phyloP scores from a whole-genome alignment of 1,284 basidiomycete species.

The Leccinum pseudoinsigne region DNA sequence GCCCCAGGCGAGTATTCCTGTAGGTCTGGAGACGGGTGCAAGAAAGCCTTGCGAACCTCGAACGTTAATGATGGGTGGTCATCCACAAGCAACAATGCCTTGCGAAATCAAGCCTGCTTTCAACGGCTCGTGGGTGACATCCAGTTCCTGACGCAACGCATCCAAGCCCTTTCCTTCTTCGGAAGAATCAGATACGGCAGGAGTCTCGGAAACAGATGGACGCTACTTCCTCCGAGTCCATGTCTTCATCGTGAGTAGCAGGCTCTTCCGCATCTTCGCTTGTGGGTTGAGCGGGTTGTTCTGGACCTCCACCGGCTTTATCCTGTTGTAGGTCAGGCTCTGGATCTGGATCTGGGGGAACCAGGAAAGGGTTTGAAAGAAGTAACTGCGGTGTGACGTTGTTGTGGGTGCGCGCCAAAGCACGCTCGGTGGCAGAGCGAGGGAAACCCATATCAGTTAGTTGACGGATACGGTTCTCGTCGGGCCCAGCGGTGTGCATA shows the following conservation, averaged over 20 bases:
- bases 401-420: slow-evolving; percentile 83
- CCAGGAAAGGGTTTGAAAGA: slow-evolving; percentile 79
- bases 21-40: slow-evolving; percentile 58
- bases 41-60: slow-evolving; percentile 83
- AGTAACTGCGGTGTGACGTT: slow-evolving; percentile 89
- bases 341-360: slow-evolving; percentile 50
- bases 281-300: slow-evolving; percentile 29
- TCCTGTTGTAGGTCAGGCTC: slow-evolving; percentile 57
- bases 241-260: slow-evolving; percentile 29
- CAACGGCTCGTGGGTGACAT: slow-evolving; percentile 65
- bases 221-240: slow-evolving; percentile 29
- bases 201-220: slow-evolving; percentile 18
- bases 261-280: slow-evolving; percentile 30
- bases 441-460: slow-evolving; percentile 98
- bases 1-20: slow-evolving; percentile 67
- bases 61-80: slow-evolving; percentile 87
- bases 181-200: slow-evolving; percentile 11
- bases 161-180: slow-evolving; percentile 52
- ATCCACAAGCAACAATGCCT: slow-evolving; percentile 82
- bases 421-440: slow-evolving; percentile 80
- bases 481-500: slow-evolving; percentile 51
- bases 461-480: slow-evolving; percentile 77
- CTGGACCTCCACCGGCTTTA: slow-evolving; percentile 31
- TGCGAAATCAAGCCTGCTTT: slow-evolving; percentile 62
- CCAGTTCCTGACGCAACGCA: slow-evolving; percentile 64